Percentiles rank a stretch among this genome's conserved stretches.
These are phyloP conservation scores for Saccharum hybrid DNA, from an alignment of 202 grass and related monocot species.

Conservation along the genomic window DNA sequence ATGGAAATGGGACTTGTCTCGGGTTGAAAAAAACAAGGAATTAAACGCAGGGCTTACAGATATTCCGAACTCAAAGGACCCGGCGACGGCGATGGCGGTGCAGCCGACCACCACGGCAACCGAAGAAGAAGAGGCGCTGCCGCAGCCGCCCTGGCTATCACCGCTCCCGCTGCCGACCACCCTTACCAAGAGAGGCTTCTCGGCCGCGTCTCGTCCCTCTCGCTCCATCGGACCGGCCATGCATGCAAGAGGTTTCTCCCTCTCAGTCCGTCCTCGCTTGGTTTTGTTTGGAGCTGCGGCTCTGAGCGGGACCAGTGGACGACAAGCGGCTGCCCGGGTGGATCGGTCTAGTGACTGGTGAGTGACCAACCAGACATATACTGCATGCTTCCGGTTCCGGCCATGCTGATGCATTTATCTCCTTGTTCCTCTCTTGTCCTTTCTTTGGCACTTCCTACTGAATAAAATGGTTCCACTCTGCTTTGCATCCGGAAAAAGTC, in stretches of 20 bases:
- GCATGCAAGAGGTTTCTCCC: not conserved
- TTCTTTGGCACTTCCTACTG: not conserved
- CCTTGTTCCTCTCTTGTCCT: not conserved
- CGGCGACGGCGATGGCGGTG: conserved; percentile 68
- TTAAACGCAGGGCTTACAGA: conserved; percentile 48
- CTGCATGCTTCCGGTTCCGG: not conserved
- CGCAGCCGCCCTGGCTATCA: not conserved
- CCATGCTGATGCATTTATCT: too few species aligned
- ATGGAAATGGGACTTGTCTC: too few species aligned
- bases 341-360: not conserved
- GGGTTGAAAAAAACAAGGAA: not conserved
- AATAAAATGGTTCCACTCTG: too few species aligned
- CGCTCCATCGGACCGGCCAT: conserved; percentile 17
- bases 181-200: conserved; percentile 32
- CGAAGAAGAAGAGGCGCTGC: conserved; percentile 14
- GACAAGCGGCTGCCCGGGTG: not conserved
- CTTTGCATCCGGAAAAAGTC: too few species aligned
- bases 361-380: not conserved
- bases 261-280: not conserved
- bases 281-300: not conserved
- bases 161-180: not conserved
- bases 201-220: not conserved
- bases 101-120: conserved; percentile 59
- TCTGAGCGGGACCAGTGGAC: not conserved
- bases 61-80: conserved; percentile 80